Conservation (phyloP, 306 rosid genomes). For the Gleditsia sinensis region DNA sequence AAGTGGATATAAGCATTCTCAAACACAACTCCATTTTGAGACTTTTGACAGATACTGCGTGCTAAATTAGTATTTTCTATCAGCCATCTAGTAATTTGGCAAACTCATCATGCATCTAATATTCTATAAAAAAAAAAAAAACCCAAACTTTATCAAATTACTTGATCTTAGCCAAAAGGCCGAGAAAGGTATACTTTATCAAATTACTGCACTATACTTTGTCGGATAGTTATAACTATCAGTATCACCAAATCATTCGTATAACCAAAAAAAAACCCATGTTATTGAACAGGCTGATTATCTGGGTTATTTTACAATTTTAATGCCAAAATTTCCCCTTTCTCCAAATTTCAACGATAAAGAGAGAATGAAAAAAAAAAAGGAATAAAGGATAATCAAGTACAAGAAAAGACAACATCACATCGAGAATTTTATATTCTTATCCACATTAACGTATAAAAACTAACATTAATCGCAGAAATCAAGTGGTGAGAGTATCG, state of each 20-base stretch:
- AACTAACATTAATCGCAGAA: background rate
- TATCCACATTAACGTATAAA: background rate
- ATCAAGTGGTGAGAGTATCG: background rate
- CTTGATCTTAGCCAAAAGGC: too few relatives aligned
- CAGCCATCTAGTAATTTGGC: background rate
- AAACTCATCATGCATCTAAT: conserved; percentile 8
- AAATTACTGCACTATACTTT: background rate
- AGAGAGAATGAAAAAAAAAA: background rate
- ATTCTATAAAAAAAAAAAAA: background rate
- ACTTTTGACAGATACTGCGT: background rate
- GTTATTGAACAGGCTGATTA: background rate
- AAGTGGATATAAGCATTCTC: background rate
- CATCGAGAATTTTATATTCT: background rate
- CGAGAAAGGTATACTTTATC: conserved; percentile 5
- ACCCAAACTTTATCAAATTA: conserved; percentile 12
- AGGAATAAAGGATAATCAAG: background rate
- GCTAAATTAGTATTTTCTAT: background rate
- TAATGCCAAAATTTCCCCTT: background rate
- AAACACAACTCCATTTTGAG: background rate
- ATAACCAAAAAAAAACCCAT: background rate
- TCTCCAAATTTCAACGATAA: background rate
- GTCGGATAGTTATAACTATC: background rate
- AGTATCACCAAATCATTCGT: background rate
- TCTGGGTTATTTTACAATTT: background rate
- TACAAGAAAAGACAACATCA: background rate